phyloP scores from a whole-genome alignment of 352 stramenopile species.

The Pythium volutum region DNA sequence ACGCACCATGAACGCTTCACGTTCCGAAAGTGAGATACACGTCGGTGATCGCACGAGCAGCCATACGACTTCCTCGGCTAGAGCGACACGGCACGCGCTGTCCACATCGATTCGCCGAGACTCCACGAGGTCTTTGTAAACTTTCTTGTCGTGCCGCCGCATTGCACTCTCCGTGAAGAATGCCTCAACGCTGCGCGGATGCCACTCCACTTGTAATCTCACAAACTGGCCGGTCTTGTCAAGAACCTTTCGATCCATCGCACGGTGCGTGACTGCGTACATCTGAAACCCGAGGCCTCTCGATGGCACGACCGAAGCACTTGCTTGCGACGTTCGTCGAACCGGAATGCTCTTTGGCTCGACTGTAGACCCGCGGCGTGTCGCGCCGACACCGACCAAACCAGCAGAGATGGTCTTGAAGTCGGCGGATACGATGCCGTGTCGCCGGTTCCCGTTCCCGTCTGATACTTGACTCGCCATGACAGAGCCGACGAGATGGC shows the following conservation, averaged over 20 bases:
- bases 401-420: not conserved
- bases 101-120: slow-evolving; percentile 12
- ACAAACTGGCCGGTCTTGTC: slow-evolving; percentile 11
- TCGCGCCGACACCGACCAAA: not conserved
- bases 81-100: slow-evolving; percentile 1
- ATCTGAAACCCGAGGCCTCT: slow-evolving; percentile 38
- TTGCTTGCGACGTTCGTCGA: slow-evolving; percentile 3
- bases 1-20: slow-evolving; percentile 14
- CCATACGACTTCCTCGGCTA: slow-evolving; percentile 8
- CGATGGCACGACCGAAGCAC: not conserved
- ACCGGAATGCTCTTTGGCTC: not conserved
- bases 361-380: not conserved
- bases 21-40: not conserved
- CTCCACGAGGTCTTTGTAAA: slow-evolving; percentile 20
- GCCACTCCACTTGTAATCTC: slow-evolving; percentile 24
- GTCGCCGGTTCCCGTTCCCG: not conserved
- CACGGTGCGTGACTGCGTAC: slow-evolving; percentile 33
- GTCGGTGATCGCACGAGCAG: slow-evolving; percentile 1
- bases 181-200: slow-evolving; percentile 2
- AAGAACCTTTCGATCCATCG: not conserved
- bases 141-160: slow-evolving; percentile 7
- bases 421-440: not conserved
- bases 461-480: not conserved
- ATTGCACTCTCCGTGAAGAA: slow-evolving; percentile 31
- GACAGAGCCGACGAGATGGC: not conserved